phyloP scores from a whole-genome alignment of 2,329 filamentous ascomycete genomes.

The Alternaria gaisen region DNA sequence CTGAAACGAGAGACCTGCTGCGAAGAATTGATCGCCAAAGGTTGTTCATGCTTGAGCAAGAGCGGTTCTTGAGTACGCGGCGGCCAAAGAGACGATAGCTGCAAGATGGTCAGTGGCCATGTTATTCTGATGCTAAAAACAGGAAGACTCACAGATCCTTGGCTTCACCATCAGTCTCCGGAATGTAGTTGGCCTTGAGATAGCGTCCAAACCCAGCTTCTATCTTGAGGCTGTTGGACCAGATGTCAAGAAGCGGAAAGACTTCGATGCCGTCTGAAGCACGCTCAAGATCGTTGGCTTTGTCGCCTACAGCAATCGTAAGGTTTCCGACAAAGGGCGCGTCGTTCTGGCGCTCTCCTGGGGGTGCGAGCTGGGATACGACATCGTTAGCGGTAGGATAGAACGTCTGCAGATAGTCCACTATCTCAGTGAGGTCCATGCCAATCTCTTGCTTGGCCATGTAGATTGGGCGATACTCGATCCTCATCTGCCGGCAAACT shows the following conservation, averaged over 20 bases:
- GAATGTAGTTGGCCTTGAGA: conserved; percentile 18
- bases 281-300: conserved; percentile 21
- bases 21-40: conserved; percentile 37
- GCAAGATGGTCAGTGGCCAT: not conserved
- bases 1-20: conserved; percentile 26
- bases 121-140: not conserved
- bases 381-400: conserved; percentile 19
- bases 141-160: conserved; percentile 40
- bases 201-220: conserved; percentile 44
- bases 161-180: conserved; percentile 38
- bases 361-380: conserved; percentile 9
- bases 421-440: conserved; percentile 34
- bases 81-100: conserved; percentile 46
- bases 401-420: conserved; percentile 32
- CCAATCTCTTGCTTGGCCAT: conserved; percentile 37
- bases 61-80: conserved; percentile 28
- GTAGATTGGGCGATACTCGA: conserved; percentile 38
- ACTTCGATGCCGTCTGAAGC: conserved; percentile 29
- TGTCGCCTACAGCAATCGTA: conserved; percentile 37
- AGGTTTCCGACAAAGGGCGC: conserved; percentile 37
- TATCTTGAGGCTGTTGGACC: conserved; percentile 41
- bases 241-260: conserved; percentile 35
- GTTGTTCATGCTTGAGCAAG: conserved; percentile 33
- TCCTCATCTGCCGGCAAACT: conserved; percentile 35
- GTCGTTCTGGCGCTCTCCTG: conserved; percentile 15